These are phyloP conservation scores for Brasilioporus rufonigricans DNA, from an alignment of 768 basidiomycete genomes.

Conservation along the genomic window DNA sequence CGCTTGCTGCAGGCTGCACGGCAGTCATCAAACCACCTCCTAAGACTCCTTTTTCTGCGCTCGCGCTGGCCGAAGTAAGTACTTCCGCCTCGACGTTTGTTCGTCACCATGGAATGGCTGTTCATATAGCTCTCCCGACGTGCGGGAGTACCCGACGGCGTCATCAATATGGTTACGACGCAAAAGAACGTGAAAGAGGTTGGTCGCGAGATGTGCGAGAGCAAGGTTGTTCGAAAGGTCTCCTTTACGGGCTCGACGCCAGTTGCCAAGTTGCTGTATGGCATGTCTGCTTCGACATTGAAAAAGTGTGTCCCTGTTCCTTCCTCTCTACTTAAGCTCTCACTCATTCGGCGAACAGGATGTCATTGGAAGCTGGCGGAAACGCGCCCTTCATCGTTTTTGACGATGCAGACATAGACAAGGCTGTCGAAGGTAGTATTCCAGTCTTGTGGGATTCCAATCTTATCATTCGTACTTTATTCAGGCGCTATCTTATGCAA, in stretches of 20 bases:
- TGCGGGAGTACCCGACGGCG: slow-evolving; percentile 93
- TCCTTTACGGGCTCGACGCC: slow-evolving; percentile 88
- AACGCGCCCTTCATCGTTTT: slow-evolving; percentile 98
- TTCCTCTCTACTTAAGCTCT: neutral
- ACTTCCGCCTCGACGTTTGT: neutral
- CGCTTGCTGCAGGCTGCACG: slow-evolving; percentile 95
- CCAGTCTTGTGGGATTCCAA: neutral
- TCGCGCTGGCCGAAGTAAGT: slow-evolving; percentile 85
- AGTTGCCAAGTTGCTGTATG: slow-evolving; percentile 74
- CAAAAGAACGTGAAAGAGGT: slow-evolving; percentile 82
- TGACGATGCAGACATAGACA: slow-evolving; percentile 90
- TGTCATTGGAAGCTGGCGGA: slow-evolving; percentile 87
- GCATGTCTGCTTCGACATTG: slow-evolving; percentile 69
- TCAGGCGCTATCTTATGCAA: slow-evolving; percentile 72
- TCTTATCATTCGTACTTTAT: slow-evolving; percentile 2
- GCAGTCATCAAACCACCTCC: slow-evolving; percentile 92
- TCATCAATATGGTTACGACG: slow-evolving; percentile 92
- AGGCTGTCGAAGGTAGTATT: slow-evolving; percentile 75
- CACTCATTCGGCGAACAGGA: slow-evolving; percentile 28
- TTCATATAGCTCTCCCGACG: slow-evolving; percentile 64
- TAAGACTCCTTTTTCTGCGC: slow-evolving; percentile 90
- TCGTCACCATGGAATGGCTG: neutral
- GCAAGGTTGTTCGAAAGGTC: slow-evolving; percentile 80
- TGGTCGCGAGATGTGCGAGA: slow-evolving; percentile 93
- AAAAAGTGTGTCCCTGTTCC: slow-evolving; percentile 60